Evolutionary conservation across 768 basidiomycete species (phyloP), one percentile per base, ranked within the genome.

Genomic region (Lactarius sp.): DNA sequence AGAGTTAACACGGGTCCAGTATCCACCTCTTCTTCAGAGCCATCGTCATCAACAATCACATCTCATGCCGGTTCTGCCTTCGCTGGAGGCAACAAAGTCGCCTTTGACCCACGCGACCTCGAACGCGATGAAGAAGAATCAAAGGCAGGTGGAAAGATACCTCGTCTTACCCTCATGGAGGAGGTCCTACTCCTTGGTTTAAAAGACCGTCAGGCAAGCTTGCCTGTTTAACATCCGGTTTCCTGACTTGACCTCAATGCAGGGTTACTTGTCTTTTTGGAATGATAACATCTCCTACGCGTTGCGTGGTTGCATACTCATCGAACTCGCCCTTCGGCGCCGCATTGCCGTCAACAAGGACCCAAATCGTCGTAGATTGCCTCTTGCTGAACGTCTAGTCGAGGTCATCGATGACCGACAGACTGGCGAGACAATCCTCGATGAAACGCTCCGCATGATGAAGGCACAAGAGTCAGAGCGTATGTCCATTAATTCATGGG

Each of bases 211-310:
- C 94, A 96, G 79, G 94, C 94, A 70, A 22, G 81, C 77, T 33
- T 37, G 44, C 31, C 60, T 49, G 8, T 34, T 27, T 36, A 37
- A 13, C 49, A 5, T 27, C 8, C 0, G 22, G 13, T 42, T 49
- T 31, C 37, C 37, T 27, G 6, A 49, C 50, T 44, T 49, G 49
- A 54, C 49, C 68, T 71, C 52, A 49, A 52, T 49, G 51, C 69
- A 87, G 85, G 95, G 95, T 41, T 97, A 98, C 75, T 85, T 98
- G 44, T 96, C 94, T 1, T 98, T 98, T 73, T 98, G 96, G 96
- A 98, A 98, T 77, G 96, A 99, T 80, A 98, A 98, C 77, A 99
- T 99, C 69, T 97, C 94, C 0, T 99, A 99, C 75, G 95, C 96
- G 14, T 83, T 99, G 2, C 86, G 97, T n/a, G 97, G 97, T 5